Conservation (phyloP, 2,329 filamentous ascomycete genomes). For the Domatiomyces globalis region DNA sequence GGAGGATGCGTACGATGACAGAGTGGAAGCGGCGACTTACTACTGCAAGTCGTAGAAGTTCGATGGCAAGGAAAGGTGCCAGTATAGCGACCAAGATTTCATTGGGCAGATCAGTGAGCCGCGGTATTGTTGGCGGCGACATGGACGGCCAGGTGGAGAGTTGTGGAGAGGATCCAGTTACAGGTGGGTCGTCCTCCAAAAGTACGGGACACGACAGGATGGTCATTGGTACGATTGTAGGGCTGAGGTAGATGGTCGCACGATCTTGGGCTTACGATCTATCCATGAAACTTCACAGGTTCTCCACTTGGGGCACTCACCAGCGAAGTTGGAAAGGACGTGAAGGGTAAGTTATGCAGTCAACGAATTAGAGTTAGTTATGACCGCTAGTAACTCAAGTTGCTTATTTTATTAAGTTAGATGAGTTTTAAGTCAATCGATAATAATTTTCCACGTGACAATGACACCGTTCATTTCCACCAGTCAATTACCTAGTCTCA, state of each 20-base stretch:
- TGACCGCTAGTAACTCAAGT: background rate
- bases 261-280: background rate
- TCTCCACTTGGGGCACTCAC: background rate
- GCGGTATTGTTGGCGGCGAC: background rate
- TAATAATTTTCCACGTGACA: background rate
- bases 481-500: background rate
- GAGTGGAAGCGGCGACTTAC: slow-evolving; percentile 51
- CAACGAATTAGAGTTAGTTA: background rate
- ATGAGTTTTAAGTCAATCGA: background rate
- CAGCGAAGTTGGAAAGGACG: background rate
- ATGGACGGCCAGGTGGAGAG: background rate
- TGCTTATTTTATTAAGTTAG: background rate
- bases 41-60: slow-evolving; percentile 43
- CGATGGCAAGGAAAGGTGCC: slow-evolving; percentile 33
- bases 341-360: background rate
- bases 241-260: background rate
- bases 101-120: slow-evolving; percentile 17
- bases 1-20: slow-evolving; percentile 48
- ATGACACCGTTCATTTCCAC: background rate
- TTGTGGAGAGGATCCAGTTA: slow-evolving; percentile 17
- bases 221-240: background rate
- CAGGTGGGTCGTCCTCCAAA: slow-evolving; percentile 22
- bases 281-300: background rate
- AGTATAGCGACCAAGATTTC: slow-evolving; percentile 39
- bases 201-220: slow-evolving; percentile 7